phyloP scores from a whole-genome alignment of 2,329 filamentous ascomycete species.

The Aspergillus texensis region DNA sequence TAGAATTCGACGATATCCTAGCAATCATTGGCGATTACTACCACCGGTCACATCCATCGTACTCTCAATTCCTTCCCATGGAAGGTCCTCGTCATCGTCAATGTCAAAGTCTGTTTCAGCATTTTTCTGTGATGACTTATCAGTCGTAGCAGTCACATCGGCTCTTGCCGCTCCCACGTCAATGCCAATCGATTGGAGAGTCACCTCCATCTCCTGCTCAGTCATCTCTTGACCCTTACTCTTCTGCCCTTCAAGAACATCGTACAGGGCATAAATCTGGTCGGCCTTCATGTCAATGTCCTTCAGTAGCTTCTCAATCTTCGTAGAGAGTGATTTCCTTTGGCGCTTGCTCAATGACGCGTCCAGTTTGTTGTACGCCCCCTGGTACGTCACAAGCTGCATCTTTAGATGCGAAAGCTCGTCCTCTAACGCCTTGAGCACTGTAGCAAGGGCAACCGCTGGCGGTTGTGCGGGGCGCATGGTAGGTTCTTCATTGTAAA shows the following conservation, averaged over 20 bases:
- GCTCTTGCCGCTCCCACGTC: conserved; percentile 23
- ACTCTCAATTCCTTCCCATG: conserved; percentile 49
- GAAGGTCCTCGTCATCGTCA: conserved; percentile 42
- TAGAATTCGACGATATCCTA: neutral
- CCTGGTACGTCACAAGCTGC: conserved; percentile 64
- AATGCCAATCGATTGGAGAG: conserved; percentile 54
- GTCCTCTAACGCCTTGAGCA: conserved; percentile 79
- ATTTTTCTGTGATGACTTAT: conserved; percentile 29
- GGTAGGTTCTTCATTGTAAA: conserved; percentile 60
- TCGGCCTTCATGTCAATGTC: conserved; percentile 73
- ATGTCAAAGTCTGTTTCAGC: conserved; percentile 28
- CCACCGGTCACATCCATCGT: conserved; percentile 40
- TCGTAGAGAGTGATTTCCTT: conserved; percentile 62
- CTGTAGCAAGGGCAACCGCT: conserved; percentile 72
- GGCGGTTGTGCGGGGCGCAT: conserved; percentile 68
- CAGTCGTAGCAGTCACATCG: conserved; percentile 33
- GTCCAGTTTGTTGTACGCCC: conserved; percentile 67
- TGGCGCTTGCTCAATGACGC: conserved; percentile 66
- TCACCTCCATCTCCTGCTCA: conserved; percentile 65
- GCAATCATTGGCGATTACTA: conserved; percentile 16
- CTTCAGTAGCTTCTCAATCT: conserved; percentile 64
- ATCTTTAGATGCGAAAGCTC: conserved; percentile 77
- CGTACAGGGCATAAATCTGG: conserved; percentile 80
- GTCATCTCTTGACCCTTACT: conserved; percentile 64
- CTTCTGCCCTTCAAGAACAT: conserved; percentile 81